Evolutionary conservation across 2,329 filamentous ascomycete genomes (phyloP).

Genomic region (Fusarium tjaetaba): DNA sequence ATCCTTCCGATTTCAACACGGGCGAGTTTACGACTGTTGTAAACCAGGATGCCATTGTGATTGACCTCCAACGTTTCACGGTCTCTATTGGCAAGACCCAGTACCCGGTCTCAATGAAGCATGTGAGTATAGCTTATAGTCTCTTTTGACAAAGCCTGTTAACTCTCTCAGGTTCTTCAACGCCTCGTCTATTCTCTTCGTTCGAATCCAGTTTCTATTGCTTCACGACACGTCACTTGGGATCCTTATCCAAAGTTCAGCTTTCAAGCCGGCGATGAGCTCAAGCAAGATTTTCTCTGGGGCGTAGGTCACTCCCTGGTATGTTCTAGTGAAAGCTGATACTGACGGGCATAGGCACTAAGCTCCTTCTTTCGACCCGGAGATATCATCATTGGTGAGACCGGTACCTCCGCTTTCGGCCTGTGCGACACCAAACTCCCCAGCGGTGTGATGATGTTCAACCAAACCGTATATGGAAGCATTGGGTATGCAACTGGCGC

Average conservation of each 20-base stretch:
- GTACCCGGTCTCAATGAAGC: not conserved
- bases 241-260: not conserved
- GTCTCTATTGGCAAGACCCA: not conserved
- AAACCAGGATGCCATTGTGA: not conserved
- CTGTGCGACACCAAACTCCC: not conserved
- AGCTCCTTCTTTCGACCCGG: not conserved
- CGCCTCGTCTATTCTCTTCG: not conserved
- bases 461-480: not conserved
- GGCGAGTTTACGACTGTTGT: not conserved
- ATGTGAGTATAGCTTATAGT: not conserved
- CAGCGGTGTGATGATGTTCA: not conserved
- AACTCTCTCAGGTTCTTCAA: not conserved
- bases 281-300: not conserved
- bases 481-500: not conserved
- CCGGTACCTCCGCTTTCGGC: not conserved
- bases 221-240: not conserved
- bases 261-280: not conserved
- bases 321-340: not conserved
- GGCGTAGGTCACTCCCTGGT: not conserved
- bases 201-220: not conserved
- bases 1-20: not conserved
- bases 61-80: not conserved
- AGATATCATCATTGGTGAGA: not conserved
- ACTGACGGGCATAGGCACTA: not conserved
- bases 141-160: fast-evolving